Evolutionary conservation across 2,329 filamentous ascomycete genomes (phyloP).

Genomic region (Tolypocladium ophioglossoides): DNA sequence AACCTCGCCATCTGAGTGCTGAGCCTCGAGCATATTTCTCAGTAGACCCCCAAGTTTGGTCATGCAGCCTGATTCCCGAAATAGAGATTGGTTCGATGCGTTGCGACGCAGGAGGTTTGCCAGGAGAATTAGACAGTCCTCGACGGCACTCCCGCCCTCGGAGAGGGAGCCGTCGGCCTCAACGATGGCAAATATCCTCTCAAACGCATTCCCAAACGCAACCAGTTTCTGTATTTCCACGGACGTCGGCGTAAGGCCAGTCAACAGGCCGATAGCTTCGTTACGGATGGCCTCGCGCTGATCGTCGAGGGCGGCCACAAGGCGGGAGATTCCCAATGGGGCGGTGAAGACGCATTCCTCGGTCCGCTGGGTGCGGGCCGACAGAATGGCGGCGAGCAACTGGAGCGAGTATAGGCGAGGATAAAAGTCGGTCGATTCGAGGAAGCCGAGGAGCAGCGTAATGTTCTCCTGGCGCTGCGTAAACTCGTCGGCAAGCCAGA

Average conservation of each 20-base stretch:
- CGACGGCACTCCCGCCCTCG: conserved; percentile 77
- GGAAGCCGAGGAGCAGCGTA: conserved; percentile 75
- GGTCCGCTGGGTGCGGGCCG: conserved; percentile 77
- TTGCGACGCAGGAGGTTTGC: conserved; percentile 85
- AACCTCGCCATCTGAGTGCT: conserved; percentile 44
- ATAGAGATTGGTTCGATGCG: conserved; percentile 83
- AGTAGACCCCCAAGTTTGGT: conserved; percentile 61
- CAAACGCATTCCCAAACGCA: conserved; percentile 90
- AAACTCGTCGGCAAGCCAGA: conserved; percentile 97
- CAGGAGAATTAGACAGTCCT: conserved; percentile 85
- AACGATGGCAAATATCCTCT: conserved; percentile 74
- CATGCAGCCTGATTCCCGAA: conserved; percentile 81
- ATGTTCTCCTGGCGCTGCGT: conserved; percentile 97
- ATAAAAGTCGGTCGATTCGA: conserved; percentile 83
- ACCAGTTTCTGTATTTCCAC: conserved; percentile 89
- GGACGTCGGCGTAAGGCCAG: conserved; percentile 77
- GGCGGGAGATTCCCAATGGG: conserved; percentile 74
- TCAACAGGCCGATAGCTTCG: conserved; percentile 77
- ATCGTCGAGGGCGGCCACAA: conserved; percentile 80
- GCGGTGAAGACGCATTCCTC: conserved; percentile 91
- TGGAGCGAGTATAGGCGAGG: conserved; percentile 85
- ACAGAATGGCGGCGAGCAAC: conserved; percentile 75
- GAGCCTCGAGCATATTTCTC: conserved; percentile 42
- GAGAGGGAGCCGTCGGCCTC: conserved; percentile 69
- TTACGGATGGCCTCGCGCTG: conserved; percentile 78